Conservation (phyloP, 495 filamentous ascomycete species). For the Aspergillus funiculosus region DNA sequence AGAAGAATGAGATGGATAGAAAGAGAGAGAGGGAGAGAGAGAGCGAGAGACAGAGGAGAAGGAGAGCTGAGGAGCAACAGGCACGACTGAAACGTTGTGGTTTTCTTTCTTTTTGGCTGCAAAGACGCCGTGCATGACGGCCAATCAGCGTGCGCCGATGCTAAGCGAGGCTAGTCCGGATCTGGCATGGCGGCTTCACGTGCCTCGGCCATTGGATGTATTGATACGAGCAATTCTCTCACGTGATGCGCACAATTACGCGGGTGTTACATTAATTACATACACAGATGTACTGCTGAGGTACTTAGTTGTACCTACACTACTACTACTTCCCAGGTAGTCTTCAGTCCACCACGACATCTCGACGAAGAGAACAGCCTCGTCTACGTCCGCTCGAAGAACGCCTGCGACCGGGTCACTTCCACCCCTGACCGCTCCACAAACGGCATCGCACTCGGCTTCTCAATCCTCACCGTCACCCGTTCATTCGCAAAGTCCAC, state of each 20-base stretch:
- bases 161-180: conserved; percentile 20
- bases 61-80: background rate
- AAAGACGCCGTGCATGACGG: background rate
- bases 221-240: background rate
- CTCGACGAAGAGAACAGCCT: too few species aligned
- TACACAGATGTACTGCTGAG: too few species aligned
- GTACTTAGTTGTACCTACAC: too few species aligned
- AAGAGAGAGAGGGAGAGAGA: conserved; percentile 1
- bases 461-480: conserved; percentile 51
- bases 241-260: background rate
- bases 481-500: conserved; percentile 47
- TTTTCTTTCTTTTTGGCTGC: background rate
- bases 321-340: too few species aligned
- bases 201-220: conserved; percentile 15
- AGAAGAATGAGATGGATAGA: background rate
- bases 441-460: conserved; percentile 54
- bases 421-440: conserved; percentile 51
- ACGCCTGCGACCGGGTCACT: conserved; percentile 46
- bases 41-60: conserved; percentile 3
- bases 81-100: background rate
- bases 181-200: conserved; percentile 13
- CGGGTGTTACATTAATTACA: background rate
- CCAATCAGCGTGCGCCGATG: conserved; percentile 22
- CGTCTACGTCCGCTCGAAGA: too few species aligned
- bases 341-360: too few species aligned